Evolutionary conservation across 305 asterid species (phyloP).

Genomic region (Caryopteris hybrid): DNA sequence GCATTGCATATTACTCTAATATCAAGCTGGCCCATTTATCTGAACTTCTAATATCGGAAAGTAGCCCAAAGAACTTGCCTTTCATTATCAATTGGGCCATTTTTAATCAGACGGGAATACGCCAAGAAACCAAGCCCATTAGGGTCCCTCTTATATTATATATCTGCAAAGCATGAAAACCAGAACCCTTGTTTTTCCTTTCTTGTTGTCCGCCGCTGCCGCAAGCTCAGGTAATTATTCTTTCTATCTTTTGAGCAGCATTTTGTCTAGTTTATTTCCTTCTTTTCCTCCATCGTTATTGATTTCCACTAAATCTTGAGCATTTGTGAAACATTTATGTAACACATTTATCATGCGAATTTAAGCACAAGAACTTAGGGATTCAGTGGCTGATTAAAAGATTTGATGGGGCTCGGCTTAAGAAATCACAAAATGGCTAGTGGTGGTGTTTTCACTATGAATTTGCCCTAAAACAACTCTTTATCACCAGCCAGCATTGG

Average conservation of each 20-base stretch:
- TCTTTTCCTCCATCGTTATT: background rate
- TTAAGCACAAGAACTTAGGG: too few species aligned
- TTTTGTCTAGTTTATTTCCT: background rate
- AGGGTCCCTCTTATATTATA: background rate
- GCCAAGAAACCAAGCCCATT: slow-evolving; percentile 13
- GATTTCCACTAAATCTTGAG: background rate
- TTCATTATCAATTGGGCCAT: slow-evolving; percentile 9
- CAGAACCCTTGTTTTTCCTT: slow-evolving; percentile 10
- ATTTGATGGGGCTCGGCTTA: too few species aligned
- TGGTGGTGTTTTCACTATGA: background rate
- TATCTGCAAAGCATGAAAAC: background rate
- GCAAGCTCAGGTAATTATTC: slow-evolving; percentile 13
- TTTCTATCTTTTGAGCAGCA: background rate
- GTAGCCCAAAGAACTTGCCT: background rate
- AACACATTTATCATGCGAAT: slow-evolving; percentile 12
- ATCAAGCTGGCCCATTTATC: slow-evolving; percentile 9
- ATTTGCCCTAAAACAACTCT: background rate
- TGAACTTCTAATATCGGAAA: background rate
- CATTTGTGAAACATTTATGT: slow-evolving; percentile 6
- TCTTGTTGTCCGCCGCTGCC: too few species aligned
- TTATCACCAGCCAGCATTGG: background rate
- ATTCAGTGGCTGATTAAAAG: too few species aligned
- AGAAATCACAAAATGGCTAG: background rate
- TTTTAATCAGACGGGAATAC: background rate
- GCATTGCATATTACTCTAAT: background rate